These are phyloP conservation scores for Pythium folliculosum DNA, from an alignment of 352 stramenopile species.

Conservation along the genomic window DNA sequence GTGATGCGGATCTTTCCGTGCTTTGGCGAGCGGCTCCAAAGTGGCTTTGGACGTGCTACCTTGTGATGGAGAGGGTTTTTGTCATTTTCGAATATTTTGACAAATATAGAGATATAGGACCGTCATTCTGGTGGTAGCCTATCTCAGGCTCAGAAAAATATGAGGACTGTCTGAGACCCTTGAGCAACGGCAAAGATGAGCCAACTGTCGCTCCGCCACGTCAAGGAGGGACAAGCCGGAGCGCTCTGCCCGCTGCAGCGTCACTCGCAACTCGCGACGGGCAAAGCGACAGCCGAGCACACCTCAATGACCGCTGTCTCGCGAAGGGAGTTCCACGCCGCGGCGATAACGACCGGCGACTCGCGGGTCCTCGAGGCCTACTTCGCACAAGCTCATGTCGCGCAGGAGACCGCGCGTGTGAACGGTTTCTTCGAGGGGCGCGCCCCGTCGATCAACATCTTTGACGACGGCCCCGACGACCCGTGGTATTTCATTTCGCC, in stretches of 20 bases:
- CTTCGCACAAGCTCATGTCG: slow-evolving; percentile 14
- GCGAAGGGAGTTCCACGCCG: slow-evolving; percentile 10
- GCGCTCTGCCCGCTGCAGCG: not conserved
- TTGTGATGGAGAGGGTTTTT: not conserved
- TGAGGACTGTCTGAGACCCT: slow-evolving; percentile 1
- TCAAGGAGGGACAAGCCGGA: not conserved
- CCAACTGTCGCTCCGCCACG: not conserved
- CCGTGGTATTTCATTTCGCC: slow-evolving; percentile 19
- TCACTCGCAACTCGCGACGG: not conserved
- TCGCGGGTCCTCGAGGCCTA: slow-evolving; percentile 4
- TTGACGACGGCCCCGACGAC: slow-evolving; percentile 4
- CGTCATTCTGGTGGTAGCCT: not conserved
- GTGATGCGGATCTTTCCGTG: slow-evolving; percentile 26
- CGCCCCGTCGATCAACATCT: slow-evolving; percentile 7
- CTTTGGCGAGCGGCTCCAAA: slow-evolving; percentile 9
- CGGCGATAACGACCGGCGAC: slow-evolving; percentile 2
- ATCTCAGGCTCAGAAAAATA: slow-evolving; percentile 13
- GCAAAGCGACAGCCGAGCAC: not conserved
- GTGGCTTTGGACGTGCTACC: not conserved
- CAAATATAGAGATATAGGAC: slow-evolving; percentile 1
- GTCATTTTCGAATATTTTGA: not conserved
- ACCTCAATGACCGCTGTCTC: slow-evolving; percentile 6
- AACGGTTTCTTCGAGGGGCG: slow-evolving; percentile 18
- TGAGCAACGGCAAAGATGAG: not conserved
- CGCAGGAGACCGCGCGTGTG: slow-evolving; percentile 7